Evolutionary conservation across 495 filamentous ascomycete genomes (phyloP), one percentile per base, ranked within the genome.

Genomic region (Jackrogersella multiformis): DNA sequence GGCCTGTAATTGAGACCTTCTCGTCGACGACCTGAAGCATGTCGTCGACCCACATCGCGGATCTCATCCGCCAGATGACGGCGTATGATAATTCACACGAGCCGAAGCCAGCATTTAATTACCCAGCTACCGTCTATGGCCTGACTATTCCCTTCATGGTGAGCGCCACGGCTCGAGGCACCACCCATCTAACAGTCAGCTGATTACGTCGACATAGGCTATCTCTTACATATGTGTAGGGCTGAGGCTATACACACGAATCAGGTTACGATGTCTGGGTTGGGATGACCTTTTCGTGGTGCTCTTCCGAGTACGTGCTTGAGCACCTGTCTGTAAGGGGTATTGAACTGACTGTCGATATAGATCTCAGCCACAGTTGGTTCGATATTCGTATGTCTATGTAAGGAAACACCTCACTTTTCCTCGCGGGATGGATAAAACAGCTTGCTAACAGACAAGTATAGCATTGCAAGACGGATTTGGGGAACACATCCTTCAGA

Each of bases 271-370:
- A 8, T 71, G 64, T 56, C 24, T 73, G 6, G 74, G 74, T 21
- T 74, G 72, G 74, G 74, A 76, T 34, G 74, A 76, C 39, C 30
- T 71, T 2, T 71, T 74, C 41, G 66, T 76, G 8, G 63, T 76
- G 2, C 34, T 74, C n/a, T 73, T 73, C 42, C 62, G 70, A 55
- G 69, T 74, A 63, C 13, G 70, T 18, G 24, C 18, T 18, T 10
- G 4, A 16, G 12, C 10, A 15, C 16, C 30, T 4, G 4, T 4
- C n/a, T 46, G 0, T 9, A 5, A 21, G 1, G 8, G 30, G 13
- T 15, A 9, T 56, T 45, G 9, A 58, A 48, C 36, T 56, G 15
- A 60, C 26, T 4, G 8, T 41, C 41, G 6, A n/a, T 13, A 18
- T 20, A 74, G 72, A 45, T 69, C 55, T 56, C 64, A 15, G 70